Conservation (phyloP, 1,284 basidiomycete species). For the Inonotus hispidus region DNA sequence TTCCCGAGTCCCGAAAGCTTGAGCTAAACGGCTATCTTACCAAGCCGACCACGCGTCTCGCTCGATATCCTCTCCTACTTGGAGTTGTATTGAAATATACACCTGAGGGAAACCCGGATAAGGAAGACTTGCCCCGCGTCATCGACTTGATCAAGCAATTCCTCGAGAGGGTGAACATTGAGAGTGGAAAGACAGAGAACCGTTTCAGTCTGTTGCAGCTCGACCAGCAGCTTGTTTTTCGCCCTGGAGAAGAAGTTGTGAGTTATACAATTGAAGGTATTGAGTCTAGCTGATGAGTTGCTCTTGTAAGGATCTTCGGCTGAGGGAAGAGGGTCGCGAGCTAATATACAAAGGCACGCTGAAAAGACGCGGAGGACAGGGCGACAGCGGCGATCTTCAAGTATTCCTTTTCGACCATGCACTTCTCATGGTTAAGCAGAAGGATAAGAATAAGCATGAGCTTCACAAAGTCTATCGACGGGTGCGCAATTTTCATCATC, state of each 20-base stretch:
- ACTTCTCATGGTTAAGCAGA: constrained; percentile 89
- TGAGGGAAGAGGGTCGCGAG: constrained; percentile 85
- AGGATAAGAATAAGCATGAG: constrained; percentile 85
- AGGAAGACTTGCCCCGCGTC: constrained; percentile 72
- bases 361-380: constrained; percentile 81
- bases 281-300: background rate
- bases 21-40: constrained; percentile 98
- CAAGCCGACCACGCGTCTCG: constrained; percentile 96
- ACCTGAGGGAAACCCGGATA: constrained; percentile 87
- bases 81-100: constrained; percentile 95
- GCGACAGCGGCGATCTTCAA: constrained; percentile 83
- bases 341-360: constrained; percentile 92
- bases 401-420: constrained; percentile 98
- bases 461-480: constrained; percentile 92
- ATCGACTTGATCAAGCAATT: constrained; percentile 81
- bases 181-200: constrained; percentile 91
- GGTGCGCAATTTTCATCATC: constrained; percentile 40
- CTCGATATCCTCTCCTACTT: constrained; percentile 90
- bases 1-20: constrained; percentile 93
- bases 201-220: constrained; percentile 89
- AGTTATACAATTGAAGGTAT: constrained; percentile 27
- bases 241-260: constrained; percentile 81
- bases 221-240: constrained; percentile 83
- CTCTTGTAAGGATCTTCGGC: constrained; percentile 65
- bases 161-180: constrained; percentile 84